Base-by-base conservation (phyloP, 164 flowering plant genomes). In the Umbellularia californica region DNA sequence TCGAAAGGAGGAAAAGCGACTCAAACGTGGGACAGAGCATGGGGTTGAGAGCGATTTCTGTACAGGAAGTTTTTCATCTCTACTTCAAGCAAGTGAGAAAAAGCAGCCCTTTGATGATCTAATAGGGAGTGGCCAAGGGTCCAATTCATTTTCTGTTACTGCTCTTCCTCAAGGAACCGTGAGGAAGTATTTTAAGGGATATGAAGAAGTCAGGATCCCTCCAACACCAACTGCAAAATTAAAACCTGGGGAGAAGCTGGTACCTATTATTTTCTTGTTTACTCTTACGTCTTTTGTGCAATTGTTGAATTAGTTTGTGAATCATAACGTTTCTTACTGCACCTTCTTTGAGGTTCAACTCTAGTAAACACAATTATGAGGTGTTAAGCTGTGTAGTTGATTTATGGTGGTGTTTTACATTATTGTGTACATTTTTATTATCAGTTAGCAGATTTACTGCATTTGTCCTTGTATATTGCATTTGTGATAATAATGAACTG, bases 161-260 rank as follows among this genome's bases (percentile, higher is more conserved):
- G 89, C 95, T 66, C 97, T 96, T 87, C 99, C 99, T 69, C 91
- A 90, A 82, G 99, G 99, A 75, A 94, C 98, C 71, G 52, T 79
- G 5, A 88, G 98, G 82, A 96, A 96, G 79, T 87, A 91, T 81
- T 79, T 79, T 67, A 94, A 94, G 84, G 98, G 99, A 22, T 96
- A 92, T 80, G 98, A 92, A 81, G 99, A 96, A 85, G 98, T 96
- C 65, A 84, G 82, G 65, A 89, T 96, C 41, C 98, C 98, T 41
- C 90, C 97, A 60, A 90, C 87, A 52, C 88, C 91, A 52, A 88
- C 99, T 41, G 92, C 99, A 65, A 88, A 88, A 82, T 86, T 96
- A 98, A 91, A 89, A 81, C 95, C 95, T 79, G 98, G 97, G 75
- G 99, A 96, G 82, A 92, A 77, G 82, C 90, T 96, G 97, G 99